Evolutionary conservation across 192 early-diverging fungal species (phyloP), one percentile per base, ranked within the genome.

Genomic region (Entophlyctis luteolus): DNA sequence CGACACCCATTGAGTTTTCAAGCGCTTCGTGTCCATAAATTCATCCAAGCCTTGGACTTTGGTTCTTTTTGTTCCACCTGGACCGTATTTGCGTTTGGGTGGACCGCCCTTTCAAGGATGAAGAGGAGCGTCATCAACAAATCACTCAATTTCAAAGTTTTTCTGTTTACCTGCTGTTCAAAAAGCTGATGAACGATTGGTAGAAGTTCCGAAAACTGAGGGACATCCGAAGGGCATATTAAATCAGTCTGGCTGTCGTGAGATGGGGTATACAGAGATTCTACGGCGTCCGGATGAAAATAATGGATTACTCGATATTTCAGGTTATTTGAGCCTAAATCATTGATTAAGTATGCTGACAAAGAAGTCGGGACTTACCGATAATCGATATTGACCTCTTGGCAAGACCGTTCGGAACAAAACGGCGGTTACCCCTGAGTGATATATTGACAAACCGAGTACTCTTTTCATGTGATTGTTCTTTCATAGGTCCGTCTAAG

Each of bases 321-420:
- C 31, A 14, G 33, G 0, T 20, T 18, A 36, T 35, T 8, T 1
- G 42, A 45, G 42, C n/a, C n/a, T 14, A n/a, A 12, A 12, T 45
- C 12, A 45, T n/a, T 14, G 12, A 10, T 14, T 14, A 45, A 45
- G n/a, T 36, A 36, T 20, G 55, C 18, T 8, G 14, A 57, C 32
- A 57, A 57, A 35, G 14, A 39, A 16, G 4, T 10, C 42, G 12
- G n/a, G 10, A 14, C 3, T 25, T 20, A 3, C 36, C 57, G 14
- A 27, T 42, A n/a, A 59, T n/a, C 14, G n/a, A 16, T 5, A 59
- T 59, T 12, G 57, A 25, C 18, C 57, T 36, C 28, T 59, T 59
- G n/a, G 35, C 32, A 14, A 59, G 38, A 22, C 57, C 57, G 33
- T 59, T 59, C 18, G 57, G 57, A 42, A 59, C 33, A 59, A 56